Evolutionary conservation across 2,329 filamentous ascomycete species (phyloP).

Genomic region (Drechslera avenae): DNA sequence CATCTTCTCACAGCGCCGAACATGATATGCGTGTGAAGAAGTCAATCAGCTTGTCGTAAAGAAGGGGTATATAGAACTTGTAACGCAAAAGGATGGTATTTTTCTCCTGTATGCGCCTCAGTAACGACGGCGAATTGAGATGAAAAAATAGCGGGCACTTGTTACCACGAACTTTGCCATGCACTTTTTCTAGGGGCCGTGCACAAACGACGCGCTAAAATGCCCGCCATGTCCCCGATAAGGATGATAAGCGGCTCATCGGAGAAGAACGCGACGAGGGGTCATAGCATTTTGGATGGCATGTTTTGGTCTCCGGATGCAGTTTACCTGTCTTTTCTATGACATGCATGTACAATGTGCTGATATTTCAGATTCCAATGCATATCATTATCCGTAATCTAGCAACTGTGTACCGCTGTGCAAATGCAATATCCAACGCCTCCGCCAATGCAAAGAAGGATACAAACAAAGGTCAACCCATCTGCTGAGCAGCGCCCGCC

Average conservation of each 20-base stretch:
- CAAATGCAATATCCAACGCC: conserved; percentile 5
- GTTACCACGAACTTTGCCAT: conserved; percentile 21
- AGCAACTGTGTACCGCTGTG: neutral
- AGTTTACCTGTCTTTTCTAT: too few species aligned
- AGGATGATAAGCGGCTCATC: conserved; percentile 10
- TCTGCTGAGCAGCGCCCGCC: conserved; percentile 11
- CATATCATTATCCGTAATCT: neutral
- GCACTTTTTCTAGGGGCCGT: conserved; percentile 36
- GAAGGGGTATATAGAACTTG: conserved; percentile 18
- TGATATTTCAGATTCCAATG: neutral
- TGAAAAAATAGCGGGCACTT: conserved; percentile 18
- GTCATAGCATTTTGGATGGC: too few species aligned
- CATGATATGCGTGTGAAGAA: conserved; percentile 47
- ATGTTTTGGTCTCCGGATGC: too few species aligned
- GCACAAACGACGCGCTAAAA: conserved; percentile 19
- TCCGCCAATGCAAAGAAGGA: neutral
- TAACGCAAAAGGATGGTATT: conserved; percentile 14
- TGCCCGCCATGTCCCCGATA: conserved; percentile 19
- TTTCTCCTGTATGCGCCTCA: conserved; percentile 6
- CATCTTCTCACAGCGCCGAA: conserved; percentile 50
- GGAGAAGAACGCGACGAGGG: neutral
- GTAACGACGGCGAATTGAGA: conserved; percentile 20
- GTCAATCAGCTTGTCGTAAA: conserved; percentile 13
- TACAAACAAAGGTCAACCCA: neutral
- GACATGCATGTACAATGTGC: too few species aligned